Base-by-base conservation (phyloP, 2,329 filamentous ascomycete species). In the Aotearoamyces nothofagi region DNA sequence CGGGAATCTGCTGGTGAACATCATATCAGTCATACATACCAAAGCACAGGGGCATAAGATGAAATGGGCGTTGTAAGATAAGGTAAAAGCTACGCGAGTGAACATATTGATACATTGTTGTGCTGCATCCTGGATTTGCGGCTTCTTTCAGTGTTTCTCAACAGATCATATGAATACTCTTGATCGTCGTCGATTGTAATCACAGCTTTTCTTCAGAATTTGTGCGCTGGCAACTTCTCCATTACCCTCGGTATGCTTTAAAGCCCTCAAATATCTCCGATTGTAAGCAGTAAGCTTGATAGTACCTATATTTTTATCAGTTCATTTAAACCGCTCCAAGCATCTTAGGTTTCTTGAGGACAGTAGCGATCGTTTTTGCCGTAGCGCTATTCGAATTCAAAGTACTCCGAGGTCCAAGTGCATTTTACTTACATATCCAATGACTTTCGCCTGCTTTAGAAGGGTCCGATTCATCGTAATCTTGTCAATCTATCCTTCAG, bases 401-500 rank as follows among this genome's bases (percentile, higher is more conserved):
- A 22, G n/a, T 22, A 22, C 19, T 22, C 19, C 8, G n/a, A 22
- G 19, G n/a, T 22, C n/a, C 19, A 22, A n/a, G 19, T 8, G 19
- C 19, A 22, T n/a, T n/a, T n/a, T n/a, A 53, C 56, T 46, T 33
- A 59, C 54, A 45, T 71, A 71, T 23, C 66, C 66, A 17, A 63
- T 55, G 4, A 71, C 40, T n/a, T 54, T 58, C 1, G 57, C 57
- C 22, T 63, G 58, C 38, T 65, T 68, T 19, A 71, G 42, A 23
- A 71, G 43, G 3, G 71, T 47, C 15, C 61, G 51, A 36, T 71
- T 70, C 55, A 66, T 62, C 16, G 56, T 55, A 26, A 71, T 52
- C 22, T 54, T 53, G 43, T 73, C 68, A 50, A 72, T 61, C 5
- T 58, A 47, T 0, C 63, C 63, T 23, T 46, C 56, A 27, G 59